These are phyloP conservation scores for Cryptococcus wingfieldii DNA, from an alignment of 1,284 basidiomycete species.

Conservation along the genomic window DNA sequence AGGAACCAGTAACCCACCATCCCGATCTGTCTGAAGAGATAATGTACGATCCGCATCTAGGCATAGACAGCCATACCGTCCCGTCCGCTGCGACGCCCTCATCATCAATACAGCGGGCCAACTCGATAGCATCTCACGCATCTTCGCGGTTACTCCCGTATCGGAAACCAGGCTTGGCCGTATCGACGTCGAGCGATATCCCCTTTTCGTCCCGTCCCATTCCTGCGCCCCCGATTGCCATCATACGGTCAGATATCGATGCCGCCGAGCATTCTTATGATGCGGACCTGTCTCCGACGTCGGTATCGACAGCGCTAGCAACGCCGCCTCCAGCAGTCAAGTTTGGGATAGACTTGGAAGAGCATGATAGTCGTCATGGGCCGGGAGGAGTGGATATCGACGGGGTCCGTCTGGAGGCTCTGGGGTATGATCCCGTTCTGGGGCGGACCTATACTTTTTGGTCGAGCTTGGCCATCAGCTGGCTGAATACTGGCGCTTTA, in stretches of 20 bases:
- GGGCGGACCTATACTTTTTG: constrained; percentile 48
- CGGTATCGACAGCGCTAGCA: constrained; percentile 1
- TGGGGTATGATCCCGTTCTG: constrained; percentile 46
- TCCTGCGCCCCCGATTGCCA: constrained; percentile 27
- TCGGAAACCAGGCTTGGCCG: background rate
- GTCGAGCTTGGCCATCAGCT: constrained; percentile 43
- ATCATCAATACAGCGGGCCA: background rate
- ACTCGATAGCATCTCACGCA: constrained; percentile 3
- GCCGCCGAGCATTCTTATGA: background rate
- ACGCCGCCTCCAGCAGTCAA: constrained; percentile 4
- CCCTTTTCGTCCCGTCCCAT: constrained; percentile 33
- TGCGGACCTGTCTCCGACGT: background rate
- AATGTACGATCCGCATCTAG: background rate
- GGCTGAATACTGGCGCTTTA: constrained; percentile 42
- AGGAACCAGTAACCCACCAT: no score
- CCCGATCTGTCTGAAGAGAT: background rate
- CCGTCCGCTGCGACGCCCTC: background rate
- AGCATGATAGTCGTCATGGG: constrained; percentile 3
- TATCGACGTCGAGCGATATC: constrained; percentile 11
- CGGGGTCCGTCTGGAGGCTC: constrained; percentile 37
- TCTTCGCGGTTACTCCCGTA: constrained; percentile 4
- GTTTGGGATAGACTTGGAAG: constrained; percentile 1
- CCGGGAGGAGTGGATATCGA: constrained; percentile 35
- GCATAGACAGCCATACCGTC: background rate
- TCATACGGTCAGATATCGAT: background rate